Base-by-base conservation (phyloP, 2,329 filamentous ascomycete genomes). In the Aspergillus sergii region DNA sequence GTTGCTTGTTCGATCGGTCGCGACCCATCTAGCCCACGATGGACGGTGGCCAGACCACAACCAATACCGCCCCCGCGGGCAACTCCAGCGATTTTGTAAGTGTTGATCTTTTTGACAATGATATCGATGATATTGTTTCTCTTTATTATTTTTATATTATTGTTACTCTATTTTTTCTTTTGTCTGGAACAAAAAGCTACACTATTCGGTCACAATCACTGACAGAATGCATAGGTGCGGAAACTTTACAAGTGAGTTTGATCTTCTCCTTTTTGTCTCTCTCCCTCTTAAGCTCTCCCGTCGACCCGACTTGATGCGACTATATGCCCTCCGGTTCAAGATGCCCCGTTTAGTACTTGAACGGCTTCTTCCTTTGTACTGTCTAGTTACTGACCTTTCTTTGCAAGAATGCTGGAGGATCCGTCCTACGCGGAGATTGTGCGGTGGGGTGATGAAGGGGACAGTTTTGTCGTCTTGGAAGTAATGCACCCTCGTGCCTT, bases 401-500 rank as follows among this genome's bases (percentile, higher is more conserved):
- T 28, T 51, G 58, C 32, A 75, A 96, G 93, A 78, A 99, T 99
- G 95, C 84, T 99, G 73, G 94, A 98, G 80, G 96, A 96, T 74
- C 94, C 94, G 41, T 90, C 92, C 59, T 96, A 99, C 78, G 89
- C 94, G 71, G 90, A 91, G 65, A 94, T 98, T 65, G 95, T 98
- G 56, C 87, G 94, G 80, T 99, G 95, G 95, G 94, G 94, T 64
- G 93, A 96, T 70, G 90, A 94, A 68, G 94, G 93, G 59, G 92
- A 97, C 75, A 97, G 93, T 71, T 99, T 99, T 75, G 94, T 99
- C 63, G 96, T 99, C 57, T 84, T 98, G 59, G 95, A 99, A 88
- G 95, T 97, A 85, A 65, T 76, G 68, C 61, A 57, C 64, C 63
- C 61, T 61, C 55, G 46, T 54, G 51, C 43, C 58, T 26, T 59